Percentiles rank a stretch among this genome's conserved stretches.
These are phyloP conservation scores for Pythium scleroteichum DNA, from an alignment of 352 stramenopile species.

Conservation along the genomic window DNA sequence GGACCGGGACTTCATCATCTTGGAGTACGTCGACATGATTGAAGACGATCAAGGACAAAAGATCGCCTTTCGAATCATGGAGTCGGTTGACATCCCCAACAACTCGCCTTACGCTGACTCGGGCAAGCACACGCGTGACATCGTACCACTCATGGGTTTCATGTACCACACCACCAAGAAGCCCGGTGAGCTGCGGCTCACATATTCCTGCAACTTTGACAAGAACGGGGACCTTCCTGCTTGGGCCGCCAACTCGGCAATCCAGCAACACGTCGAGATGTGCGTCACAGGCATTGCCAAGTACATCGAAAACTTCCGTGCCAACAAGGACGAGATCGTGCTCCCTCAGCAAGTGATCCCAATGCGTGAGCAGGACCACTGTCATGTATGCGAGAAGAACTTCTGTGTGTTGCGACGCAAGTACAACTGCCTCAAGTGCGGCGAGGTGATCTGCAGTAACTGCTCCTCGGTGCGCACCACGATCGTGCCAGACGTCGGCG, in stretches of 20 bases:
- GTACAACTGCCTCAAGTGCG: constrained; percentile 87
- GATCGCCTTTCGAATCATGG: constrained; percentile 82
- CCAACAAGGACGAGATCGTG: constrained; percentile 69
- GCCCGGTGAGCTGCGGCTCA: constrained; percentile 76
- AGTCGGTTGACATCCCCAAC: constrained; percentile 75
- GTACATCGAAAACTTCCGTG: constrained; percentile 83
- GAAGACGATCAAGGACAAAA: constrained; percentile 84
- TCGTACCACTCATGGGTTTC: constrained; percentile 82
- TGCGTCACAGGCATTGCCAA: constrained; percentile 85
- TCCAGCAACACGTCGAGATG: constrained; percentile 87
- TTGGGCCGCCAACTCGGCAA: constrained; percentile 83
- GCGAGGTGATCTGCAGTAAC: constrained; percentile 75
- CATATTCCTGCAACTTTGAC: constrained; percentile 88
- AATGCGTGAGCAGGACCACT: constrained; percentile 73
- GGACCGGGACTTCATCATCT: constrained; percentile 79
- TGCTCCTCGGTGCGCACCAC: constrained; percentile 68
- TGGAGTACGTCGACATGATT: constrained; percentile 90
- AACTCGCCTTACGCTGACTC: constrained; percentile 60
- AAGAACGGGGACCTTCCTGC: constrained; percentile 79
- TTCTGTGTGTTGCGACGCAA: constrained; percentile 70
- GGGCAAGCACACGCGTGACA: constrained; percentile 64
- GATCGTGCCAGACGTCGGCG: constrained; percentile 67
- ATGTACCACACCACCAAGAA: constrained; percentile 88
- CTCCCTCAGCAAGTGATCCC: constrained; percentile 73
- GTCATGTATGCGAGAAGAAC: constrained; percentile 71